These are phyloP conservation scores for Phytophthora cajani DNA, from an alignment of 352 stramenopile species.

Conservation along the genomic window DNA sequence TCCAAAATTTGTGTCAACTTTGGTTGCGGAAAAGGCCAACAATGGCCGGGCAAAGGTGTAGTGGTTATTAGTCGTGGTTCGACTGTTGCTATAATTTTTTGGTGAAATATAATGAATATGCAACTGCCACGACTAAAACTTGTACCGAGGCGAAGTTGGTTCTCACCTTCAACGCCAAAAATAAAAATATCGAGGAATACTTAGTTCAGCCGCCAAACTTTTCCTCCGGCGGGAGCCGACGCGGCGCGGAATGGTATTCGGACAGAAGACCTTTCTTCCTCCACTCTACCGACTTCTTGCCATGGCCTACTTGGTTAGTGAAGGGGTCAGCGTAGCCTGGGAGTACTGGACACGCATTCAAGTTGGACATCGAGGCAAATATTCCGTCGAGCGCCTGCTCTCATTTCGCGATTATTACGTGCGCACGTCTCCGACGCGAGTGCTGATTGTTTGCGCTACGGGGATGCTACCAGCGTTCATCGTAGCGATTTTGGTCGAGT, in stretches of 20 bases:
- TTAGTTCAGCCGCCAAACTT: too few relatives aligned
- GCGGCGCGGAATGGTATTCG: not conserved
- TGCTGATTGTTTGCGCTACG: slow-evolving; percentile 8
- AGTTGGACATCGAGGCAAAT: slow-evolving; percentile 17
- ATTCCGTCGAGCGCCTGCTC: slow-evolving; percentile 21
- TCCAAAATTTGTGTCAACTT: too few relatives aligned
- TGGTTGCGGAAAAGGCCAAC: too few relatives aligned
- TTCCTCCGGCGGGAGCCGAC: too few relatives aligned
- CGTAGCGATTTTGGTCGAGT: slow-evolving; percentile 26
- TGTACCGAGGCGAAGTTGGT: too few relatives aligned
- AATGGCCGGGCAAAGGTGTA: too few relatives aligned
- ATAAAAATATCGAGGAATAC: too few relatives aligned
- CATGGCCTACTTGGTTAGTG: not conserved
- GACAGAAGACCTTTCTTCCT: not conserved
- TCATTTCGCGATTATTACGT: slow-evolving; percentile 23
- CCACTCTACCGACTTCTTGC: not conserved
- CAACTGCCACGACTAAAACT: too few relatives aligned
- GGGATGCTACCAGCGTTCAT: slow-evolving; percentile 24
- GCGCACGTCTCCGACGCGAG: slow-evolving; percentile 6
- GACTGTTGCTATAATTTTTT: too few relatives aligned
- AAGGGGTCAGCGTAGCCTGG: not conserved
- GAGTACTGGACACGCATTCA: slow-evolving; percentile 11
- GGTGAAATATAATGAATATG: too few relatives aligned
- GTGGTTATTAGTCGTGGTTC: too few relatives aligned
- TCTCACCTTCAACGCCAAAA: too few relatives aligned